Evolutionary conservation across 768 basidiomycete species (phyloP).

Genomic region (Tulasnella sp.): DNA sequence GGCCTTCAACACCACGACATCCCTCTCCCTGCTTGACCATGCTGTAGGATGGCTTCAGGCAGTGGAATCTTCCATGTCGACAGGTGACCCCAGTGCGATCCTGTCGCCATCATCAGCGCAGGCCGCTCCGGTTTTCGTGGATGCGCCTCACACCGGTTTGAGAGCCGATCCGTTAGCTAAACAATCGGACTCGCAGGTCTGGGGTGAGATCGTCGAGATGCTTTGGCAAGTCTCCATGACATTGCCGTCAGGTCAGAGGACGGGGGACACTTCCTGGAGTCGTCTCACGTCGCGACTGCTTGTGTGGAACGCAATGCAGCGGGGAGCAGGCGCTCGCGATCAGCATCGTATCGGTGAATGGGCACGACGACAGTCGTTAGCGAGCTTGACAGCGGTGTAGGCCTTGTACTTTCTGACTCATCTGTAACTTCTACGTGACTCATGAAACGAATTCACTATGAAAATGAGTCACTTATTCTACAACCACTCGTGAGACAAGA

Average conservation of each 20-base stretch:
- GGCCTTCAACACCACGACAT: background rate
- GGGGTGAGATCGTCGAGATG: conserved; percentile 43
- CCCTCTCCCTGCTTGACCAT: conserved; percentile 13
- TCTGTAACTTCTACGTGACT: no score
- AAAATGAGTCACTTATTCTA: background rate
- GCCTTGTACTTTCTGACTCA: background rate
- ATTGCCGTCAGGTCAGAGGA: conserved; percentile 20
- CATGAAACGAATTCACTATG: no score
- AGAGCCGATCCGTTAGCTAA: background rate
- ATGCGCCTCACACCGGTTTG: conserved; percentile 29
- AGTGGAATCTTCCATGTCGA: background rate
- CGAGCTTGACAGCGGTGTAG: background rate
- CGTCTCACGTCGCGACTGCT: conserved; percentile 44
- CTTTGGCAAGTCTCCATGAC: conserved; percentile 49
- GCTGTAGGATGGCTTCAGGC: background rate
- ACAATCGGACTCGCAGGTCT: conserved; percentile 22
- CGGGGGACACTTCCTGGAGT: conserved; percentile 35
- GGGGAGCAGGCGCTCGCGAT: conserved; percentile 27
- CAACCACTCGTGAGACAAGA: background rate
- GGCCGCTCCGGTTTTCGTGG: background rate
- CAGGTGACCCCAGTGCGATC: background rate
- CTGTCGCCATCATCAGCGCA: background rate
- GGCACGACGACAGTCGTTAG: conserved; percentile 37
- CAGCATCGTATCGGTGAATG: conserved; percentile 37
- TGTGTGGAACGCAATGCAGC: conserved; percentile 39